phyloP scores from a whole-genome alignment of 495 filamentous ascomycete genomes.

The Jackrogersella minutella region DNA sequence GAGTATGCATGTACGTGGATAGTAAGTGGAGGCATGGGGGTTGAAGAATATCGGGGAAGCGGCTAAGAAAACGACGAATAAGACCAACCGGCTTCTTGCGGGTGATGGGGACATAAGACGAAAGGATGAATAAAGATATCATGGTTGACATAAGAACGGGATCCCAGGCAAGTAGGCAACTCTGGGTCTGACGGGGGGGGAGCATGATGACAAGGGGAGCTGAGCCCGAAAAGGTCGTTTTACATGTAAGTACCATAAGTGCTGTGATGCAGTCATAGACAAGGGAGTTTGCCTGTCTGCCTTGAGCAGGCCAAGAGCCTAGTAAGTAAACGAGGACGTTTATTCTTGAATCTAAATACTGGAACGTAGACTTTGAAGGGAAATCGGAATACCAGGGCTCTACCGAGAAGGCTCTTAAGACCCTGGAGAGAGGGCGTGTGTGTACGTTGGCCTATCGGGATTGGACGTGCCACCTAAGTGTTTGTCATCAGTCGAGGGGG shows the following conservation, averaged over 20 bases:
- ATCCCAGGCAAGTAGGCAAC: constrained; percentile 12
- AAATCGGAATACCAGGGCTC: constrained; percentile 9
- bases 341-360: constrained; percentile 18
- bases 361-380: background rate
- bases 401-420: constrained; percentile 21
- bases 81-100: constrained; percentile 34
- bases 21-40: constrained; percentile 6
- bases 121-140: constrained; percentile 35
- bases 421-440: constrained; percentile 6
- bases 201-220: constrained; percentile 22
- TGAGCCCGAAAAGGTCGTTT: constrained; percentile 1
- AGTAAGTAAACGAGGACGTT: constrained; percentile 23
- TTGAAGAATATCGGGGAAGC: constrained; percentile 29
- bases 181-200: constrained; percentile 36
- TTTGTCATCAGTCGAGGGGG: constrained; percentile 11
- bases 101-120: constrained; percentile 19
- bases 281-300: constrained; percentile 22
- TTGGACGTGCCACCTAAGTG: constrained; percentile 16
- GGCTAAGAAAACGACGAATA: constrained; percentile 22
- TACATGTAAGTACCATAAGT: constrained; percentile 29
- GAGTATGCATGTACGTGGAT: constrained; percentile 8
- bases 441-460: constrained; percentile 20
- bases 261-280: constrained; percentile 11
- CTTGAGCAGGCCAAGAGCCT: constrained; percentile 17
- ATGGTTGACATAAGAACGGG: constrained; percentile 31